Evolutionary conservation across 345 rosid genomes (phyloP).

Genomic region (Bruguiera sexangula): DNA sequence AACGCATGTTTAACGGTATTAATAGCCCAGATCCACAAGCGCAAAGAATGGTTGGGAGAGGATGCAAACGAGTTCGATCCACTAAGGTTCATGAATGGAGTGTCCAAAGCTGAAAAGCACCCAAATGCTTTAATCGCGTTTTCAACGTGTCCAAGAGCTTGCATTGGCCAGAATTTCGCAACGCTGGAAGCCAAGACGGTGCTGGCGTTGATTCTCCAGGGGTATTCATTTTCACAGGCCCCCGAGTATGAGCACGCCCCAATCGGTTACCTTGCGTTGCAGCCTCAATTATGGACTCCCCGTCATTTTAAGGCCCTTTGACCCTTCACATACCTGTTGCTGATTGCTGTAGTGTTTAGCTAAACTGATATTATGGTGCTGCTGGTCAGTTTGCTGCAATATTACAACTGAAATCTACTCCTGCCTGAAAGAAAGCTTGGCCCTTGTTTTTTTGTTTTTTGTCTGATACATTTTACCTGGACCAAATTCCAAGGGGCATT

Average conservation of each 20-base stretch:
- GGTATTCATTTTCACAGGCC: constrained; percentile 49
- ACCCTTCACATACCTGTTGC: too few relatives aligned
- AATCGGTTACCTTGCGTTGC: constrained; percentile 25
- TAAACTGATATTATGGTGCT: too few relatives aligned
- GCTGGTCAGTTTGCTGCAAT: too few relatives aligned
- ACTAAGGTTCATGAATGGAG: constrained; percentile 38
- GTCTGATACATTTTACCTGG: too few relatives aligned
- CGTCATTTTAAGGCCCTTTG: constrained; percentile 34
- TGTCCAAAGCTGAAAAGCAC: constrained; percentile 41
- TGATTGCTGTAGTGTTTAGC: too few relatives aligned
- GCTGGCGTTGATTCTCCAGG: constrained; percentile 44
- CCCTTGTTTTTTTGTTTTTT: too few relatives aligned
- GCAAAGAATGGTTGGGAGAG: constrained; percentile 52
- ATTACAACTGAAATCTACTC: too few relatives aligned
- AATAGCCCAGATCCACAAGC: constrained; percentile 33
- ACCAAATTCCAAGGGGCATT: too few relatives aligned
- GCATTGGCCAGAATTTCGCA: constrained; percentile 67
- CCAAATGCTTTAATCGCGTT: constrained; percentile 49
- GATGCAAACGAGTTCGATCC: constrained; percentile 63
- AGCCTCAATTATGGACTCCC: constrained; percentile 50
- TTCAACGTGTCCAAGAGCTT: constrained; percentile 52
- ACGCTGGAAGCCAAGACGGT: constrained; percentile 55
- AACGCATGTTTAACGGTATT: constrained; percentile 29
- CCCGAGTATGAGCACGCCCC: constrained; percentile 54
- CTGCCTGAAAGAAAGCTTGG: too few relatives aligned